phyloP scores from a whole-genome alignment of 2,329 filamentous ascomycete species.

The Calonectria honghensis region DNA sequence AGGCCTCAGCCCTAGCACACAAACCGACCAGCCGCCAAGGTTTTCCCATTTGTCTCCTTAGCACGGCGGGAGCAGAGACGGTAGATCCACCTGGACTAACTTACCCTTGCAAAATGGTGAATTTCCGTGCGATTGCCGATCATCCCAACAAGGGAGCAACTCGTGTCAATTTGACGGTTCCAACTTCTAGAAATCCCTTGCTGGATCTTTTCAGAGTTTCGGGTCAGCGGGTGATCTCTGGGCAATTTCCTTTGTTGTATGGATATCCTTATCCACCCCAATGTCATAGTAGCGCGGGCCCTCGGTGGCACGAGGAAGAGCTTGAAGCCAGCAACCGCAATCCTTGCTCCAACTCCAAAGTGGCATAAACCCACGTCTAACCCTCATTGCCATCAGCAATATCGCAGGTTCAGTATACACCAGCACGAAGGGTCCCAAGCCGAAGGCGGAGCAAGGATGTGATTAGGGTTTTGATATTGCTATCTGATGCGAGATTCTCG shows the following conservation, averaged over 20 bases:
- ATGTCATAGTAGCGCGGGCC: slow-evolving; percentile 23
- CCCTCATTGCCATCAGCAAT: neutral
- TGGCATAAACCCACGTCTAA: neutral
- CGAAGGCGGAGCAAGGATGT: neutral
- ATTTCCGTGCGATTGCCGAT: slow-evolving; percentile 22
- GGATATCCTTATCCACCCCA: slow-evolving; percentile 1
- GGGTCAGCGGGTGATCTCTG: slow-evolving; percentile 25
- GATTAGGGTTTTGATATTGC: neutral
- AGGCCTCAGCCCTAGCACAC: neutral
- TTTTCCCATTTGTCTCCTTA: neutral
- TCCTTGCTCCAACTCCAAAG: slow-evolving; percentile 1
- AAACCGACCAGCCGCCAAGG: neutral
- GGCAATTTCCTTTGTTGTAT: neutral
- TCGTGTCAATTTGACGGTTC: slow-evolving; percentile 19
- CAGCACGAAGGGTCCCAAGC: neutral
- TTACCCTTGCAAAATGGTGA: neutral
- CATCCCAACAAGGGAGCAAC: slow-evolving; percentile 8
- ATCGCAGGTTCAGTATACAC: neutral
- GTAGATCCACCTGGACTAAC: slow-evolving; percentile 8
- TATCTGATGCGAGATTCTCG: slow-evolving; percentile 1
- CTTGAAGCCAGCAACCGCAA: neutral
- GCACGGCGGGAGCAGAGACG: neutral
- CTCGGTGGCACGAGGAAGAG: neutral
- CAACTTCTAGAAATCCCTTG: slow-evolving; percentile 24
- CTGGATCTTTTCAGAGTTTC: slow-evolving; percentile 15